Evolutionary conservation across 306 rosid species (phyloP).

Genomic region (Pterocarpus macrocarpus): DNA sequence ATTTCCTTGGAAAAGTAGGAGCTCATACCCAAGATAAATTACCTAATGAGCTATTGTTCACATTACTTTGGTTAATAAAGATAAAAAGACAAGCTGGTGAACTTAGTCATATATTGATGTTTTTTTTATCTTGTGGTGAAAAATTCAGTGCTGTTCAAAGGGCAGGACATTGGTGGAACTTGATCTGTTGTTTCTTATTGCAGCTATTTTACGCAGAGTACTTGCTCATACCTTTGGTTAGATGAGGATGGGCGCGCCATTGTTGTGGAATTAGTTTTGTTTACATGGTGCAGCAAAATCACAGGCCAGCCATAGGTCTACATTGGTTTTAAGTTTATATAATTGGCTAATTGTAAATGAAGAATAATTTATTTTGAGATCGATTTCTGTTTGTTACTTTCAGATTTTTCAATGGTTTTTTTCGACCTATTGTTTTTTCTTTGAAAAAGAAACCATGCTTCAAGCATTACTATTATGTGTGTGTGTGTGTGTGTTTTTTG

Average conservation of each 20-base stretch:
- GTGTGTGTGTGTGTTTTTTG: not conserved
- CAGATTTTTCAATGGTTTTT: not conserved
- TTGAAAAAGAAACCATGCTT: not conserved
- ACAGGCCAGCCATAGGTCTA: conserved; percentile 16
- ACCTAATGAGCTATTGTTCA: no score
- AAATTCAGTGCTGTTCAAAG: not conserved
- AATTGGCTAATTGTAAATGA: conserved; percentile 37
- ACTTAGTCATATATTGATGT: not conserved
- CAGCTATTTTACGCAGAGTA: conserved; percentile 96
- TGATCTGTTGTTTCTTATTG: conserved; percentile 45
- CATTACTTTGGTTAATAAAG: not conserved
- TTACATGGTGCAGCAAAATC: conserved; percentile 18
- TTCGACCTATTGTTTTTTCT: not conserved
- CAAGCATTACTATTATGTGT: not conserved
- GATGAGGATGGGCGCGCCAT: conserved; percentile 58
- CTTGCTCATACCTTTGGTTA: conserved; percentile 80
- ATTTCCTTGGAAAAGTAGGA: not conserved
- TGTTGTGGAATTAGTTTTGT: conserved; percentile 29
- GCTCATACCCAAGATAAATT: not conserved
- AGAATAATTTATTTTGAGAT: conserved; percentile 7
- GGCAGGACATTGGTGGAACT: not conserved
- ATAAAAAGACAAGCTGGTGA: not conserved
- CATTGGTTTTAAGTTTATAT: conserved; percentile 6
- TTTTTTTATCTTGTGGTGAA: conserved; percentile 16
- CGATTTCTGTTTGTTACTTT: not conserved